These are phyloP conservation scores for Stylonectria norvegica DNA, from an alignment of 2,329 filamentous ascomycete species.

Conservation along the genomic window DNA sequence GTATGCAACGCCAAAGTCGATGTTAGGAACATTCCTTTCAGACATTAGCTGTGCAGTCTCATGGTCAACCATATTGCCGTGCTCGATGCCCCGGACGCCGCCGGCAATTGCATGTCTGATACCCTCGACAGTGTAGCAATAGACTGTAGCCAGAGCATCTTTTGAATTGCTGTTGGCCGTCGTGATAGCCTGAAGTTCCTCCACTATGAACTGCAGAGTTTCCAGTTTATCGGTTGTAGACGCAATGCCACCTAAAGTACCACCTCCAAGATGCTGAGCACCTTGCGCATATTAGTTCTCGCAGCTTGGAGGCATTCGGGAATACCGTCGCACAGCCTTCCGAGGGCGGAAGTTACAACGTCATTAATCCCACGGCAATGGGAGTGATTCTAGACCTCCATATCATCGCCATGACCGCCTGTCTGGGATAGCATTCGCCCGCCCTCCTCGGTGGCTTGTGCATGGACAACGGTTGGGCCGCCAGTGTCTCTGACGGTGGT, in stretches of 20 bases:
- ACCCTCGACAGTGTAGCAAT: slow-evolving; percentile 53
- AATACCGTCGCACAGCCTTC: slow-evolving; percentile 45
- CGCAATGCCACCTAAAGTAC: slow-evolving; percentile 55
- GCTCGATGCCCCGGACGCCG: slow-evolving; percentile 51
- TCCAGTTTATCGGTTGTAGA: slow-evolving; percentile 53
- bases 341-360: neutral
- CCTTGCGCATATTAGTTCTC: slow-evolving; percentile 54
- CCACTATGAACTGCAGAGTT: slow-evolving; percentile 53
- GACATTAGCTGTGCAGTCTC: slow-evolving; percentile 49
- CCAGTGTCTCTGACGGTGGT: slow-evolving; percentile 4
- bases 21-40: slow-evolving; percentile 45
- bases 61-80: slow-evolving; percentile 42
- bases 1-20: slow-evolving; percentile 53
- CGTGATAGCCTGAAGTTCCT: slow-evolving; percentile 53
- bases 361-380: slow-evolving; percentile 43
- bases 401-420: slow-evolving; percentile 52
- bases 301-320: slow-evolving; percentile 50
- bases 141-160: slow-evolving; percentile 52
- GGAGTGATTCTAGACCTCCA: slow-evolving; percentile 38
- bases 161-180: slow-evolving; percentile 46
- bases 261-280: slow-evolving; percentile 61
- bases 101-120: slow-evolving; percentile 55
- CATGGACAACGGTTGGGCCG: slow-evolving; percentile 3
- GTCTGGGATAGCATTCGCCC: slow-evolving; percentile 37
- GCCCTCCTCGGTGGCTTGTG: slow-evolving; percentile 2